Percentiles rank a stretch among this genome's conserved stretches.
Conservation (phyloP, 1,139 yeast genomes). For the Geotrichum bryndzae region DNA sequence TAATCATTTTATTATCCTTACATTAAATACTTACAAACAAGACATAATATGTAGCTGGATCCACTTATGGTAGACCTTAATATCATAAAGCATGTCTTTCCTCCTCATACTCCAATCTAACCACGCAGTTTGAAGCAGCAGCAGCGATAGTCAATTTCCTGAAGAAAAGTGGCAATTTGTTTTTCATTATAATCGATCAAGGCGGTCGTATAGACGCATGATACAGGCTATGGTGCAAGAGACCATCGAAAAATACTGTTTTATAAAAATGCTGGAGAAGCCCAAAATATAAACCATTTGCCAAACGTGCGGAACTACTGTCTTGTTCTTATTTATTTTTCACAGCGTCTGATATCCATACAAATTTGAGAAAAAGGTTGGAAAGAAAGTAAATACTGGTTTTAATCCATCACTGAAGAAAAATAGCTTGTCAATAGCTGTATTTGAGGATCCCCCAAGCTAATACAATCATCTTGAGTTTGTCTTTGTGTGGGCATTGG, state of each 20-base stretch:
- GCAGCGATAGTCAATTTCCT: too few relatives aligned
- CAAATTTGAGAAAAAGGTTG: background rate
- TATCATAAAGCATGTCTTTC: background rate
- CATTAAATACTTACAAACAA: too few relatives aligned
- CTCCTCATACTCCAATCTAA: background rate
- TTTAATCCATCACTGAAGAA: too few relatives aligned
- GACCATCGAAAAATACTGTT: too few relatives aligned
- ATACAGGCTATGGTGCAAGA: background rate
- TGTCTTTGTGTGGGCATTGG: background rate
- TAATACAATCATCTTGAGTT: background rate
- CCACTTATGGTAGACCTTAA: background rate
- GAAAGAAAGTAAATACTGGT: too few relatives aligned
- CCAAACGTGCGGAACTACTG: background rate
- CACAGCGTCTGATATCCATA: background rate
- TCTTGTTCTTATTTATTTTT: too few relatives aligned
- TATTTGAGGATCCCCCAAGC: too few relatives aligned
- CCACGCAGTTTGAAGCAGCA: background rate
- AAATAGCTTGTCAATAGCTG: too few relatives aligned
- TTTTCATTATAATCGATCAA: background rate
- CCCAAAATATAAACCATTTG: background rate
- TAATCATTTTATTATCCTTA: too few relatives aligned
- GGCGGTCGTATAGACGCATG: background rate
- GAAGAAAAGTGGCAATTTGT: background rate
- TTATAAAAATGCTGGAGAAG: background rate
- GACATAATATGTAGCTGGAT: background rate